Base-by-base conservation (phyloP, 192 early-diverging fungal species). In the Phycomyces nitens region DNA sequence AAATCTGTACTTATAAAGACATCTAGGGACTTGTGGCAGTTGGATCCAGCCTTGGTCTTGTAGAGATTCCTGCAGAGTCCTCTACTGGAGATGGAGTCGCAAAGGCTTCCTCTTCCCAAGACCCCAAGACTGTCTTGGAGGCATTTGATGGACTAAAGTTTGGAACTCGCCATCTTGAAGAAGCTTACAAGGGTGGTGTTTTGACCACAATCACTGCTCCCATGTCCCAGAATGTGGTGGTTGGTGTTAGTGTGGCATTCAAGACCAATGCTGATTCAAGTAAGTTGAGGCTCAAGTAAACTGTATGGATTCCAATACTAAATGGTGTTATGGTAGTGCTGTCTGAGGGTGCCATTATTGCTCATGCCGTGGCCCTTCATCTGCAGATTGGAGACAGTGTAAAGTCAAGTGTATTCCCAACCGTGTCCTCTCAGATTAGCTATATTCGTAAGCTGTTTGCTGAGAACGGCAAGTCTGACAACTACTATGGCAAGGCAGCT, bases 81-180 rank as follows among this genome's bases (percentile, higher is more conserved):
- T 51, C 64, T 11, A 89, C 87, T 27, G 65, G 73, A 23, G 89
- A 91, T 74, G 89, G 89, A 9, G 59, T 74, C 16, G 76, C 27
- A 52, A 21, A 64, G 3, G 24, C 39, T 40, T 15, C 54, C 12
- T 49, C 34, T 40, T 52, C 41, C 24, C 29, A 34, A 34, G 65
- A 65, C 27, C 24, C 72, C 21, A 60, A 76, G 3, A 42, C 72
- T 10, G 53, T 73, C 29, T 44, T 81, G 7, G 54, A 72, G 40
- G 82, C 89, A 43, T 64, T 83, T 14, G 88, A 90, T 62, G 90
- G 89, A 9, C 60, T 91, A n/a, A 80, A 83, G 52, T 72, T 91
- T 26, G 89, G 79, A 18, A 78, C 73, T 0, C 60, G 72, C 21
- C 82, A 80, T 62, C 70, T 86, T 52, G 71, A 82, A 41, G 80